Evolutionary conservation across 2,329 filamentous ascomycete genomes (phyloP).

Genomic region (Aureobasidium zeae): DNA sequence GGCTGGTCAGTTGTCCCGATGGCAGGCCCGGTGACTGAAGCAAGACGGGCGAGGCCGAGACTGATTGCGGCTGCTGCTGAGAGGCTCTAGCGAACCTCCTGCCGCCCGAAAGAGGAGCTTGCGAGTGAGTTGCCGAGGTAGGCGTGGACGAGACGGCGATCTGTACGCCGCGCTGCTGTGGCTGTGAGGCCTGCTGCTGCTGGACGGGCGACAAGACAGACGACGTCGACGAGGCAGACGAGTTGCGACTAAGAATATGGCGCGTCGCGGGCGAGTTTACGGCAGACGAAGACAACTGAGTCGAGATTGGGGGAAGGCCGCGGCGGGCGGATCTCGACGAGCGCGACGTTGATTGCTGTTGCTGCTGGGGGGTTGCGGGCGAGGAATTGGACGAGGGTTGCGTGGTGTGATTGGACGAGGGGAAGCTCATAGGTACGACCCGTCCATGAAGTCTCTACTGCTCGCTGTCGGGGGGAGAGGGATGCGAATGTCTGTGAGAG

Average conservation of each 20-base stretch:
- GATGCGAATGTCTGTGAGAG: not conserved
- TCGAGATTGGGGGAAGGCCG: constrained; percentile 50
- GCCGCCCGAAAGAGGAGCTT: constrained; percentile 41
- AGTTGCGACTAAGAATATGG: constrained; percentile 44
- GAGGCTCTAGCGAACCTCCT: constrained; percentile 48
- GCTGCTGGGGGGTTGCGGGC: constrained; percentile 40
- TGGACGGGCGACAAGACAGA: constrained; percentile 47
- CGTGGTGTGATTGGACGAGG: constrained; percentile 34
- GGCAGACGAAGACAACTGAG: constrained; percentile 35
- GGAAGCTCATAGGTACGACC: constrained; percentile 44
- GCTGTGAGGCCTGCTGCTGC: constrained; percentile 47
- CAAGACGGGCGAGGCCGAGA: constrained; percentile 45
- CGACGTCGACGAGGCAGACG: constrained; percentile 46
- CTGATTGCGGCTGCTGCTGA: constrained; percentile 52
- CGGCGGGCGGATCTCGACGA: constrained; percentile 35
- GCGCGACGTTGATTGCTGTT: constrained; percentile 36
- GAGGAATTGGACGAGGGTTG: constrained; percentile 32
- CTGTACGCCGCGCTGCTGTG: constrained; percentile 43
- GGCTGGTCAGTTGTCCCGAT: constrained; percentile 61
- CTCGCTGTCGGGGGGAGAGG: constrained; percentile 7
- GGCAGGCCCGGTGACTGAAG: constrained; percentile 32
- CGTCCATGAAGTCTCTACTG: constrained; percentile 22
- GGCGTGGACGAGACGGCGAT: constrained; percentile 45
- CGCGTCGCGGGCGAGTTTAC: constrained; percentile 35
- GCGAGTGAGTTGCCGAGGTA: constrained; percentile 43